Percentiles rank a stretch among this genome's conserved stretches.
phyloP scores from a whole-genome alignment of 163 green algal genomes.

The Volvox carteri region DNA sequence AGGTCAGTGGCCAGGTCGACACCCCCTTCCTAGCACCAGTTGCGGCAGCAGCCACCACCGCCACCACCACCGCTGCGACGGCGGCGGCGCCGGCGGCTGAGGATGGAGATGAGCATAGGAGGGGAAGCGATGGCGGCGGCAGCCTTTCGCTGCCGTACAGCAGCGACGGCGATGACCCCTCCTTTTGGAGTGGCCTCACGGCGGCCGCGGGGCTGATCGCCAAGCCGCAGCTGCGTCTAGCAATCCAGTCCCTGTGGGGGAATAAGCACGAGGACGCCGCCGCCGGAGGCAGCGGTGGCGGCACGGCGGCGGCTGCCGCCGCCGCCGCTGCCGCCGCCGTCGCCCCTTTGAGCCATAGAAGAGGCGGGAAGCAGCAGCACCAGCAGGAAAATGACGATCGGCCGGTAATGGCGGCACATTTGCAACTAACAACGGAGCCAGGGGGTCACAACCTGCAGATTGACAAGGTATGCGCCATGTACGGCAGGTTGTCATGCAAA shows the following conservation, averaged over 20 bases:
- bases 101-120: not conserved
- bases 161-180: not conserved
- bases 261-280: not conserved
- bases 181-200: not conserved
- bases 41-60: no score
- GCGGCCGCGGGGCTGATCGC: not conserved
- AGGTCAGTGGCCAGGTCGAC: not conserved
- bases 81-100: no score
- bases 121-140: not conserved
- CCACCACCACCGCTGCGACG: no score
- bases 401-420: slow-evolving; percentile 8
- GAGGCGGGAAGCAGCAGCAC: no score
- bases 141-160: not conserved
- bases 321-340: not conserved
- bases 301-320: not conserved
- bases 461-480: slow-evolving; percentile 15
- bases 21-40: not conserved
- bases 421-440: not conserved
- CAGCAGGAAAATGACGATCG: not conserved
- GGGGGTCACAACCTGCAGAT: not conserved
- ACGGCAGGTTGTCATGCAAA: not conserved
- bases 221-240: slow-evolving; percentile 19
- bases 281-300: not conserved
- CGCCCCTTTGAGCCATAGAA: not conserved
- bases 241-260: slow-evolving; percentile 34